Evolutionary conservation across 257 asterid species (phyloP).

Genomic region (Ballota nigra): DNA sequence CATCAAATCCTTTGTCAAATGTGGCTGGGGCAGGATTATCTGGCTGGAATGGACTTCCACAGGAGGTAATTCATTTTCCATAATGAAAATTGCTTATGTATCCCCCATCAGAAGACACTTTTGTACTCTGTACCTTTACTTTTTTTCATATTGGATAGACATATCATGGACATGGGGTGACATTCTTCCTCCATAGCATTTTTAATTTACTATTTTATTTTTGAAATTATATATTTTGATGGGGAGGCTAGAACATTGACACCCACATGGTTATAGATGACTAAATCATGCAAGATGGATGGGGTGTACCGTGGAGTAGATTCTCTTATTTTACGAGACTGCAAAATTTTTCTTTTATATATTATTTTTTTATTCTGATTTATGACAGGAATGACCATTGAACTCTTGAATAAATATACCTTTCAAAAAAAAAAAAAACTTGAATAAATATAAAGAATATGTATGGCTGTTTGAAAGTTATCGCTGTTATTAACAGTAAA

Average conservation of each 20-base stretch:
- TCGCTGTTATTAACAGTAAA: neutral
- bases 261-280: neutral
- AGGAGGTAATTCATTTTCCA: conserved; percentile 46
- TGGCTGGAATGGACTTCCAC: conserved; percentile 84
- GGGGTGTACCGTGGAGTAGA: neutral
- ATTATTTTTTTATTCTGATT: neutral
- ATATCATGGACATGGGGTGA: neutral
- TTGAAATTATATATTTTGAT: neutral
- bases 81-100: neutral
- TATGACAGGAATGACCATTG: neutral
- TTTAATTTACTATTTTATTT: neutral
- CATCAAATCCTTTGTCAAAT: conserved; percentile 68
- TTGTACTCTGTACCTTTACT: neutral
- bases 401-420: neutral
- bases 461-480: neutral
- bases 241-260: neutral
- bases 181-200: neutral
- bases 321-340: neutral
- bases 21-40: conserved; percentile 59
- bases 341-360: neutral
- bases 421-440: too few relatives aligned
- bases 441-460: neutral
- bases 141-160: neutral
- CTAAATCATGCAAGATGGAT: neutral
- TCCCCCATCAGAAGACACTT: neutral